Evolutionary conservation across 2,329 filamentous ascomycete species (phyloP), one percentile per base, ranked within the genome.

Genomic region (Lachnellula cervina): DNA sequence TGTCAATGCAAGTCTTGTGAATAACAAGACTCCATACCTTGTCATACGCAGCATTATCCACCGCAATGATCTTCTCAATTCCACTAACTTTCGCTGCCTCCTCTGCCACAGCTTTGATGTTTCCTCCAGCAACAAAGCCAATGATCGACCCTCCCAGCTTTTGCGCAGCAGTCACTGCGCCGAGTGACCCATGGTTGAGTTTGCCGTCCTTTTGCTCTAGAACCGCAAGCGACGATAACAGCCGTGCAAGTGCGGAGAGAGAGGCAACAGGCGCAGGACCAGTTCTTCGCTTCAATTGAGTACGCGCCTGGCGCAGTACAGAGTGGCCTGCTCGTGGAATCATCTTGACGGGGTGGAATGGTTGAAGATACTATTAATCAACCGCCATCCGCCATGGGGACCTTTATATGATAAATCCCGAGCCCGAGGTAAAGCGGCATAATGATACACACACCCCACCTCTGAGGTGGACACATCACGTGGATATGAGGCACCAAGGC

Each of bases 171-270:
- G 89, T 88, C 57, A 97, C 82, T 45, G 91, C 88, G 68, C 89
- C 89, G 55, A 97, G 77, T 5, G 92, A 97, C 21, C 88, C 87
- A 59, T 81, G 75, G 69, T 90, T 91, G 62, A 99, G 82, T 75
- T 91, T 87, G 59, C 94, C 94, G 67, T 96, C 88, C 67, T 87
- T 85, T 75, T 97, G 94, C 76, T 99, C 94, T 59, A 99, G 83
- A 52, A 99, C 78, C 46, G 93, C 93, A 55, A 99, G 82, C 37
- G 92, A 94, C 50, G 92, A 97, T 57, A 95, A 80, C 59, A 96
- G 77, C 66, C 88, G 82, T 65, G 80, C 79, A 62, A 87, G 74
- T 59, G 81, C 78, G 55, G 83, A 83, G 71, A 68, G 56, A 13
- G 68, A 69, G 13, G 65, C 59, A 57, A 67, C 55, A 25, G 75